Percentiles rank a stretch among this genome's conserved stretches.
These are phyloP conservation scores for Cercospora citrullina DNA, from an alignment of 2,329 filamentous ascomycete species.

Conservation along the genomic window DNA sequence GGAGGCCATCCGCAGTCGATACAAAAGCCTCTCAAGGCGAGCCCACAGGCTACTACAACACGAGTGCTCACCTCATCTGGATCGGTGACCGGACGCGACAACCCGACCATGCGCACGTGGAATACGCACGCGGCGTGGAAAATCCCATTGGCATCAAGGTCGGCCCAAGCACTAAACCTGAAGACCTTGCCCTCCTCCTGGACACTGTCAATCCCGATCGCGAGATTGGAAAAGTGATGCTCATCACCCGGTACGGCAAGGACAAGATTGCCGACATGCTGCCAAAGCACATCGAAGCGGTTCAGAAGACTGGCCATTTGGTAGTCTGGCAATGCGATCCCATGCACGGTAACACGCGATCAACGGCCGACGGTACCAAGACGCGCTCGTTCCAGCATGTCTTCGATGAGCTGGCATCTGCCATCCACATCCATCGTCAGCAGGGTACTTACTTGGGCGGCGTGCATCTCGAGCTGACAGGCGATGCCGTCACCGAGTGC, in stretches of 20 bases:
- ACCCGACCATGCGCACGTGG: constrained; percentile 88
- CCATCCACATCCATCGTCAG: constrained; percentile 79
- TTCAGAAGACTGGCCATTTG: constrained; percentile 71
- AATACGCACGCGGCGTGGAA: constrained; percentile 94
- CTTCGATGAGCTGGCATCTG: constrained; percentile 79
- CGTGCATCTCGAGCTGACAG: constrained; percentile 91
- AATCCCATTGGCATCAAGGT: constrained; percentile 98
- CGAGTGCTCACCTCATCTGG: constrained; percentile 96
- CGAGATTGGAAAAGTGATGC: constrained; percentile 88
- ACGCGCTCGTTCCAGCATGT: constrained; percentile 90
- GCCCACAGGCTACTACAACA: constrained; percentile 79
- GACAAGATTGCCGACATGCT: constrained; percentile 72
- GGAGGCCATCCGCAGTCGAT: constrained; percentile 1
- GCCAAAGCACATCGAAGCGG: constrained; percentile 81
- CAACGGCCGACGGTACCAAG: constrained; percentile 77
- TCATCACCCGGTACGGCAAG: constrained; percentile 94
- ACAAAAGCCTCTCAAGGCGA: background rate
- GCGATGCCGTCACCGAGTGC: constrained; percentile 95
- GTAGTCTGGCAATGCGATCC: constrained; percentile 99
- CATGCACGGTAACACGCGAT: constrained; percentile 82
- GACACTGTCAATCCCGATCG: constrained; percentile 79
- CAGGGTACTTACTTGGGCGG: constrained; percentile 86
- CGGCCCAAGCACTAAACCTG: constrained; percentile 75
- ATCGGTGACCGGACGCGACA: constrained; percentile 95
- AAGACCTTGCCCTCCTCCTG: constrained; percentile 76